These are phyloP conservation scores for Aspergillus sp. DNA, from an alignment of 2,329 filamentous ascomycete species.

Conservation along the genomic window DNA sequence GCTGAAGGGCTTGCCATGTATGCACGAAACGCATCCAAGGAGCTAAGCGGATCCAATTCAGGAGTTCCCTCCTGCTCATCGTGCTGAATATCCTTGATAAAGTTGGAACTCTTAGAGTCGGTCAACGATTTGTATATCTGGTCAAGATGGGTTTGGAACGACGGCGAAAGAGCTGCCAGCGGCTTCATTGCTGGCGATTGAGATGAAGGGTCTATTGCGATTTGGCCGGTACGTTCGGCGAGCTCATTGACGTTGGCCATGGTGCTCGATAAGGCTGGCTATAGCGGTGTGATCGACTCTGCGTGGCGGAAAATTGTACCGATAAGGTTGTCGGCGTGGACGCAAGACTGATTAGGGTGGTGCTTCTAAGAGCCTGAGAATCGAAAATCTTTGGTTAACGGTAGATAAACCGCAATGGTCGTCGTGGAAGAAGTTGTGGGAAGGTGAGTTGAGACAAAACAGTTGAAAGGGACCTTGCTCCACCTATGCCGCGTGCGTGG, in stretches of 20 bases:
- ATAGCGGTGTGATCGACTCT: neutral
- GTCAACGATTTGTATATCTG: slow-evolving; percentile 34
- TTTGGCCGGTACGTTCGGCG: slow-evolving; percentile 15
- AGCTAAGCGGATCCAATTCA: slow-evolving; percentile 22
- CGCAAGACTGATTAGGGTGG: neutral
- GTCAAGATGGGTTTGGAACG: slow-evolving; percentile 34
- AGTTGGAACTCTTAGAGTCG: slow-evolving; percentile 21
- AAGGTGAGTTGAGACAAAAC: neutral
- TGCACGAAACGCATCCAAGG: slow-evolving; percentile 46
- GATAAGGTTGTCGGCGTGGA: neutral
- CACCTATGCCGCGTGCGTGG: slow-evolving; percentile 5
- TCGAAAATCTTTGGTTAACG: neutral
- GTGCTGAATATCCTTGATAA: slow-evolving; percentile 25
- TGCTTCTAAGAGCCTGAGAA: neutral
- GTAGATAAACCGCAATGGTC: neutral
- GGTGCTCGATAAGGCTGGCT: neutral
- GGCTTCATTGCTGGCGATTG: neutral
- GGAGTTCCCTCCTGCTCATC: slow-evolving; percentile 5
- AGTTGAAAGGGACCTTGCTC: slow-evolving; percentile 4
- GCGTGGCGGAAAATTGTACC: neutral
- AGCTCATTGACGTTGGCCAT: slow-evolving; percentile 9
- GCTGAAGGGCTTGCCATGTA: slow-evolving; percentile 50
- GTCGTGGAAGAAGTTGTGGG: neutral
- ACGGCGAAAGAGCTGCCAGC: slow-evolving; percentile 29
- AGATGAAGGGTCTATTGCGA: slow-evolving; percentile 14